Percentiles rank a stretch among this genome's conserved stretches.
phyloP scores from a whole-genome alignment of 2,329 filamentous ascomycete species.

The Aspergillus sojae region DNA sequence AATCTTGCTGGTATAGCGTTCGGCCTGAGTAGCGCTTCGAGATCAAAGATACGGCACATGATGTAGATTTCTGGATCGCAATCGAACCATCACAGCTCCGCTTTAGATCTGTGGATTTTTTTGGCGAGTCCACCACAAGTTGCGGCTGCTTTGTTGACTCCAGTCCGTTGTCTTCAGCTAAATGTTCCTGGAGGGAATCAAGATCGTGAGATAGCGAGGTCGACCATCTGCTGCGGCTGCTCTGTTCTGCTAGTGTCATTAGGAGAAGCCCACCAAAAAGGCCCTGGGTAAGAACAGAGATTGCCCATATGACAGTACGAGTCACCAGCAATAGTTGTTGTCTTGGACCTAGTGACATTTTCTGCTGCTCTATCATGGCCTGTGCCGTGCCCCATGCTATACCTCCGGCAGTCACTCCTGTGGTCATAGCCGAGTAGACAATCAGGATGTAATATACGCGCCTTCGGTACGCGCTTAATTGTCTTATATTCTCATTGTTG shows the following conservation, averaged over 20 bases:
- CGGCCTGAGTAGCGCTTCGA: conserved; percentile 36
- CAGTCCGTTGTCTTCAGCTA: conserved; percentile 11
- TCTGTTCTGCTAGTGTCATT: conserved; percentile 8
- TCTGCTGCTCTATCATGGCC: conserved; percentile 9
- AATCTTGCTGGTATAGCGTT: conserved; percentile 30
- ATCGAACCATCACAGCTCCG: conserved; percentile 15
- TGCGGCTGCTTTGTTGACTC: conserved; percentile 13
- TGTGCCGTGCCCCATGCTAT: conserved; percentile 27
- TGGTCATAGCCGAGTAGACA: conserved; percentile 30
- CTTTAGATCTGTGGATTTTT: conserved; percentile 16
- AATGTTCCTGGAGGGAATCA: conserved; percentile 20
- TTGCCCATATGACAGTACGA: conserved; percentile 40
- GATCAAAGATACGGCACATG: conserved; percentile 29
- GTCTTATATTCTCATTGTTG: conserved; percentile 11
- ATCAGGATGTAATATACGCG: conserved; percentile 22
- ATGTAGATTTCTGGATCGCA: conserved; percentile 24
- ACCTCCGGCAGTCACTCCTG: conserved; percentile 30
- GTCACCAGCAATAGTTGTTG: conserved; percentile 31
- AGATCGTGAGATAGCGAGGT: conserved; percentile 28
- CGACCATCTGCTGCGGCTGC: conserved; percentile 24
- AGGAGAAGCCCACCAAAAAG: conserved; percentile 34
- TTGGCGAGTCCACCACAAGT: conserved; percentile 16
- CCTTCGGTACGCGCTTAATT: conserved; percentile 23
- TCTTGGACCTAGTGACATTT: not conserved
- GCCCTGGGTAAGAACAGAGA: conserved; percentile 36